Evolutionary conservation across 768 basidiomycete species (phyloP).

Genomic region (Rhizopogon vulgaris): DNA sequence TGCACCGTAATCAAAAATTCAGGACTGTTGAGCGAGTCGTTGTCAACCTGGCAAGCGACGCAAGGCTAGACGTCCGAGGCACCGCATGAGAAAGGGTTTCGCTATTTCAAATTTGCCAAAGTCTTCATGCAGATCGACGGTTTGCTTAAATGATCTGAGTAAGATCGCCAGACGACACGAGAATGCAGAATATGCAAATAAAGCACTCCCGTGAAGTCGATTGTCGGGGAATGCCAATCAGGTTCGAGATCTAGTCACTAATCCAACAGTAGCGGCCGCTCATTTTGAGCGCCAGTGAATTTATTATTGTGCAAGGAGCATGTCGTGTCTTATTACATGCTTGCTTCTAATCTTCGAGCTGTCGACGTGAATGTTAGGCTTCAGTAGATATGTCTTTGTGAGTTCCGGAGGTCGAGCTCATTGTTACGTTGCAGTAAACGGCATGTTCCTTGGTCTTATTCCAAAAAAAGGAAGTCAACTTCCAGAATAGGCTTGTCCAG

Average conservation of each 20-base stretch:
- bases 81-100: slow-evolving; percentile 12
- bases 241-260: background rate
- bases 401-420: background rate
- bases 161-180: background rate
- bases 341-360: background rate
- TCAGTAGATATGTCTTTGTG: background rate
- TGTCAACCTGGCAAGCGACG: background rate
- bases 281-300: background rate
- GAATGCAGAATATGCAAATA: background rate
- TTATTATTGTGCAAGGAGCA: background rate
- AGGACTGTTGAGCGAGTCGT: background rate
- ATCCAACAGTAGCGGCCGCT: background rate
- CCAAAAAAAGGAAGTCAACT: background rate
- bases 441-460: background rate
- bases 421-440: background rate
- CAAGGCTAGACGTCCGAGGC: background rate
- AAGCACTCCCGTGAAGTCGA: background rate
- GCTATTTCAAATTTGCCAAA: slow-evolving; percentile 24
- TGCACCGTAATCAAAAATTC: background rate
- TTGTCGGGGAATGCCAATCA: background rate
- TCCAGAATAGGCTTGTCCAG: background rate
- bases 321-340: background rate
- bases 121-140: slow-evolving; percentile 13
- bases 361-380: too few species aligned
- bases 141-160: slow-evolving; percentile 2